Evolutionary conservation across 805 yeast genomes (phyloP).

Genomic region (Metschnikowia peoriensis): DNA sequence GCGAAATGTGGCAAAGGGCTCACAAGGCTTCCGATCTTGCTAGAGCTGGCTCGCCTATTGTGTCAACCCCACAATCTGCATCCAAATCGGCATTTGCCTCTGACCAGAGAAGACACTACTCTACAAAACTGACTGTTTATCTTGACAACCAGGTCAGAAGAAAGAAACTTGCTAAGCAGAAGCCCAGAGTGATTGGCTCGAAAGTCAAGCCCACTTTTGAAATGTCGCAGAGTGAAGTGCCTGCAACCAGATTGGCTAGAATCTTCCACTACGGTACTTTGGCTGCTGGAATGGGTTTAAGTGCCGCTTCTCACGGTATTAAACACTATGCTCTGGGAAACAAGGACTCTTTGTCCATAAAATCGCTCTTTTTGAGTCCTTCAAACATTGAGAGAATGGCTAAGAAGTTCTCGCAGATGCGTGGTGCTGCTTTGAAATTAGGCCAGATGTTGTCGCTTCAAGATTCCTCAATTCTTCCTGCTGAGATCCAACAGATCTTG

Average conservation of each 20-base stretch:
- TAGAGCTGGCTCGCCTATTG: background rate
- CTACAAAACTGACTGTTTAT: conserved; percentile 12
- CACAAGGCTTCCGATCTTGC: conserved; percentile 10
- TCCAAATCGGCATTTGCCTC: background rate
- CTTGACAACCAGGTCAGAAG: conserved; percentile 12
- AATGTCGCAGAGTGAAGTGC: conserved; percentile 69
- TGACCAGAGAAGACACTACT: conserved; percentile 8
- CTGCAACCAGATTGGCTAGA: conserved; percentile 82
- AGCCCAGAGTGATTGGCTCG: conserved; percentile 18
- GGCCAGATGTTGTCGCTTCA: conserved; percentile 98
- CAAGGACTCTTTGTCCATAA: conserved; percentile 44
- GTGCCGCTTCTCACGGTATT: conserved; percentile 76
- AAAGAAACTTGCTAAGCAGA: conserved; percentile 12
- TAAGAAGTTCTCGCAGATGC: conserved; percentile 83
- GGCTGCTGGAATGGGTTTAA: conserved; percentile 88
- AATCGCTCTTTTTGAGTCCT: conserved; percentile 68
- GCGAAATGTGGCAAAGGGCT: conserved; percentile 25
- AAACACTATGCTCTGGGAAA: conserved; percentile 61
- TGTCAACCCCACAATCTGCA: background rate
- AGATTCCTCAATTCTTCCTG: conserved; percentile 80
- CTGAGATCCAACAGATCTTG: conserved; percentile 77
- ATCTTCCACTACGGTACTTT: conserved; percentile 89
- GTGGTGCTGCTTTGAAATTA: conserved; percentile 97
- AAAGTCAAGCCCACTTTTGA: conserved; percentile 34
- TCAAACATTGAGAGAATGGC: conserved; percentile 86